phyloP scores from a whole-genome alignment of 148 eudicot species.

The Rheum nobile region DNA sequence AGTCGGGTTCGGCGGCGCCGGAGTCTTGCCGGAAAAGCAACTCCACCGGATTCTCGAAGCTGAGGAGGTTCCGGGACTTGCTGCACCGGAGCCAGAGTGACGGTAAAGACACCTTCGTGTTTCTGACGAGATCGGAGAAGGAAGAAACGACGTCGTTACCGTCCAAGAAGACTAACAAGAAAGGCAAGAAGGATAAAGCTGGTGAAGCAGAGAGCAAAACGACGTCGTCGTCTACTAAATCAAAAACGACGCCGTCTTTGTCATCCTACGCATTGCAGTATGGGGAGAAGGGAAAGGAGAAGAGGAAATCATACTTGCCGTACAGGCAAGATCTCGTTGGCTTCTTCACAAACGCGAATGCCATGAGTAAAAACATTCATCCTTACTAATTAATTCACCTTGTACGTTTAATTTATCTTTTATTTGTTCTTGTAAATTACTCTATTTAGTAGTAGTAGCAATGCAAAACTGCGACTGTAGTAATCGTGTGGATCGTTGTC shows the following conservation, averaged over 20 bases:
- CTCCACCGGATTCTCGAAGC: constrained; percentile 89
- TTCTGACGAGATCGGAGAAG: neutral
- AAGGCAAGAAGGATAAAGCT: neutral
- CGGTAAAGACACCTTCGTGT: constrained; percentile 6
- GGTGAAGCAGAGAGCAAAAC: constrained; percentile 7
- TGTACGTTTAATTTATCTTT: neutral
- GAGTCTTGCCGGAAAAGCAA: constrained; percentile 66
- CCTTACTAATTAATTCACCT: constrained; percentile 39
- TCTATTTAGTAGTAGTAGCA: neutral
- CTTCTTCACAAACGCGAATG: constrained; percentile 63
- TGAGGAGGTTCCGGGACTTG: constrained; percentile 34
- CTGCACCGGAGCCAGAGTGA: constrained; percentile 10
- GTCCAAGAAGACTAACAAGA: neutral
- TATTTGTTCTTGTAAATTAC: neutral
- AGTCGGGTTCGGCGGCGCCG: too few species aligned
- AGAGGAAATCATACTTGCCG: constrained; percentile 55
- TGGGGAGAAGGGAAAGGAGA: constrained; percentile 26
- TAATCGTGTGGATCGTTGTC: neutral
- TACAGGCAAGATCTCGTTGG: constrained; percentile 72
- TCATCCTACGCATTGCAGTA: constrained; percentile 46
- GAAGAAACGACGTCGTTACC: neutral
- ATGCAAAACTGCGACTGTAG: neutral
- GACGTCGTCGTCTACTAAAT: neutral
- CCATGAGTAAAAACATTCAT: constrained; percentile 73
- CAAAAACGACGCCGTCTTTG: constrained; percentile 17